Evolutionary conservation across 495 filamentous ascomycete genomes (phyloP), one percentile per base, ranked within the genome.

Genomic region (Podospora pseudocomata): DNA sequence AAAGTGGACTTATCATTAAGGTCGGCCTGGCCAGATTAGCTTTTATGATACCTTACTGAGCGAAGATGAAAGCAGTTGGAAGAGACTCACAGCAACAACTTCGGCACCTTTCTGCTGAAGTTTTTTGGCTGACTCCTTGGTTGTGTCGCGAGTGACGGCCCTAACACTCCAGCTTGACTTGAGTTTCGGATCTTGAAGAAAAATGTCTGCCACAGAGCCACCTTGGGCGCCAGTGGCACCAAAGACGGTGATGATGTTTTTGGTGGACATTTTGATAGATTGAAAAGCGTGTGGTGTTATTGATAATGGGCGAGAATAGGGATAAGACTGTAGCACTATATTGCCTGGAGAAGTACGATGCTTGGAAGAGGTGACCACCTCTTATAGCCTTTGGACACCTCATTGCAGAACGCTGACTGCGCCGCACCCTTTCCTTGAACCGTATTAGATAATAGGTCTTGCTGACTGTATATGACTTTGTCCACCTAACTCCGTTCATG

Each of bases 221-320:
- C 88, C 89, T 71, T 90, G 88, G 28, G 79, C 80, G 69, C 89
- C 87, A 20, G 89, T 90, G 11, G 86, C 85, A 18, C 87, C 87
- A 71, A 89, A 88, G 32, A 91, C 80, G 23, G 84, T 84, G 73
- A 90, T 79, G 67, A 86, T 66, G 67, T 66, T 71, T 60, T 64
- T 69, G 49, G 39, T 30, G 0, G 66, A 34, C 66, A 68, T 68
- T 64, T 5, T 59, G n/a, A 18, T 18, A 5, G 55, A 26, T 58
- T 19, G 13, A 11, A 49, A 49, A 11, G 7, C 39, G 39, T 49
- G 39, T 2, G 18, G 39, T 49, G 1, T 13, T 49, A 11, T 9
- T 11, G 15, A 16, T 49, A 2, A 2, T 2, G 5, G 13, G 39
- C 13, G 1, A 49, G 39, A 49, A 49, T 5, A 16, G 7, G 39